Evolutionary conservation across 2,329 filamentous ascomycete genomes (phyloP).

Genomic region (Parastagonospora nodorum): DNA sequence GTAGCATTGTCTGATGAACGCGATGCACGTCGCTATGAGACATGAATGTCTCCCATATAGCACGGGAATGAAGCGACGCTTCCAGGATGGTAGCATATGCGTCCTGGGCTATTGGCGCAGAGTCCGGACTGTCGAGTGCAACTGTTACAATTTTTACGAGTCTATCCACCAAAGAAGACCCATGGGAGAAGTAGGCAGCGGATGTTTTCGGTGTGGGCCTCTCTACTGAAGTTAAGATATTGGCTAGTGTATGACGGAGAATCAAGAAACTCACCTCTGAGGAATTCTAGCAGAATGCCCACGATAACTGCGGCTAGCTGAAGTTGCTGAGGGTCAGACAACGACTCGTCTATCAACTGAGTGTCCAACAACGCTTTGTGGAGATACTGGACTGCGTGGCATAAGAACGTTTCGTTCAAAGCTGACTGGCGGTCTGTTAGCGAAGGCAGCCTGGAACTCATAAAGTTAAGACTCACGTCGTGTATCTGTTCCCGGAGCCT

Average conservation of each 20-base stretch:
- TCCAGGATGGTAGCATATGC: conserved; percentile 43
- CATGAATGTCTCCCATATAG: conserved; percentile 42
- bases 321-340: conserved; percentile 26
- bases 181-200: conserved; percentile 39
- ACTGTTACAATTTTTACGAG: conserved; percentile 33
- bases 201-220: conserved; percentile 39
- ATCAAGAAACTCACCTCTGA: conserved; percentile 34
- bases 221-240: conserved; percentile 38
- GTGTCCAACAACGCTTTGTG: conserved; percentile 36
- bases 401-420: conserved; percentile 38
- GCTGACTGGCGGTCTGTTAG: conserved; percentile 29
- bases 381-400: conserved; percentile 38
- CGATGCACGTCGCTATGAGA: conserved; percentile 20
- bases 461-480: conserved; percentile 23
- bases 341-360: conserved; percentile 25
- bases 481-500: conserved; percentile 39
- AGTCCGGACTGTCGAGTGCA: conserved; percentile 20
- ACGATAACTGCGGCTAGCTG: conserved; percentile 36
- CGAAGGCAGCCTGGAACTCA: background rate
- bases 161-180: conserved; percentile 33
- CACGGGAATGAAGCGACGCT: conserved; percentile 41
- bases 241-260: conserved; percentile 4
- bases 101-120: conserved; percentile 21
- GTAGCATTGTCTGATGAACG: conserved; percentile 40
- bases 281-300: conserved; percentile 36